phyloP scores from a whole-genome alignment of 2,329 filamentous ascomycete species.

The Diaporthe humulicola region DNA sequence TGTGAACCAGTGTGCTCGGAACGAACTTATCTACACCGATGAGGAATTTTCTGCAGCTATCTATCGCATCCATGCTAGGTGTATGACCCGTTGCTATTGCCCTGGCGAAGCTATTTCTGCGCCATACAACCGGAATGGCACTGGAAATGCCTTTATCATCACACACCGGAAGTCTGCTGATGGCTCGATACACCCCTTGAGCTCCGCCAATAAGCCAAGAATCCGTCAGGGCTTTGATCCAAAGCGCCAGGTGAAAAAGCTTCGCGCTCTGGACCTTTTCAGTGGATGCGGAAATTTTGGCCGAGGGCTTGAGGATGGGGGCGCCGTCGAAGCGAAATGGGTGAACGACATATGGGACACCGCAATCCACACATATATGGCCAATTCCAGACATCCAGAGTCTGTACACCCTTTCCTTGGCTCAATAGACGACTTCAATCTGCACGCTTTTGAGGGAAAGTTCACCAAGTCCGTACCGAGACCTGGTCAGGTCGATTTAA shows the following conservation, averaged over 20 bases:
- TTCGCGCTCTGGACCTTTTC: slow-evolving; percentile 79
- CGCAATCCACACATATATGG: slow-evolving; percentile 81
- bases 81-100: slow-evolving; percentile 70
- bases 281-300: slow-evolving; percentile 85
- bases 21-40: slow-evolving; percentile 72
- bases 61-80: slow-evolving; percentile 65
- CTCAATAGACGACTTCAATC: slow-evolving; percentile 78
- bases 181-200: slow-evolving; percentile 35
- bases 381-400: slow-evolving; percentile 65
- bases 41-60: slow-evolving; percentile 53
- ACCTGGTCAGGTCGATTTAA: slow-evolving; percentile 75
- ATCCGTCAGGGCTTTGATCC: slow-evolving; percentile 69
- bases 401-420: slow-evolving; percentile 72
- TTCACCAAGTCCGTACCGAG: slow-evolving; percentile 62
- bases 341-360: slow-evolving; percentile 75
- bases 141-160: slow-evolving; percentile 76
- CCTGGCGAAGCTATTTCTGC: slow-evolving; percentile 61
- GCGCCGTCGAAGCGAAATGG: slow-evolving; percentile 73
- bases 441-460: slow-evolving; percentile 65
- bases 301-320: slow-evolving; percentile 79
- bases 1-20: slow-evolving; percentile 57
- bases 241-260: slow-evolving; percentile 47
- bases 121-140: slow-evolving; percentile 76
- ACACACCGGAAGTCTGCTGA: slow-evolving; percentile 54
- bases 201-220: neutral